phyloP scores from a whole-genome alignment of 2,329 filamentous ascomycete genomes.

The Elsinoe ampelina region DNA sequence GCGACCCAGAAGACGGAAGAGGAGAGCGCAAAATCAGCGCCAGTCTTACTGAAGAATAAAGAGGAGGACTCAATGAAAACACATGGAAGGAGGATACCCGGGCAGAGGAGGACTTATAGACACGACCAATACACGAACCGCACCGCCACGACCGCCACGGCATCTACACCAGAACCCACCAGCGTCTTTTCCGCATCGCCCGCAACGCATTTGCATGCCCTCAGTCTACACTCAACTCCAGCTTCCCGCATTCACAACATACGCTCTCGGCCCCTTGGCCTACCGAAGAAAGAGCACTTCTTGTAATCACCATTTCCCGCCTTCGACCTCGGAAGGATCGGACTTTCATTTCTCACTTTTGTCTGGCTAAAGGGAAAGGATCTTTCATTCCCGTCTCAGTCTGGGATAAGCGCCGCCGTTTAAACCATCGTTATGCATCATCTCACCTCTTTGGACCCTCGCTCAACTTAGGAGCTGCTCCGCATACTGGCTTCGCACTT shows the following conservation, averaged over 20 bases:
- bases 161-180: background rate
- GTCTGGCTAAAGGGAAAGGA: background rate
- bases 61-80: background rate
- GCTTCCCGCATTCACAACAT: background rate
- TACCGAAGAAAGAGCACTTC: background rate
- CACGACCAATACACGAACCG: slow-evolving; percentile 6
- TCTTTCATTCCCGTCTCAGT: too few relatives aligned
- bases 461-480: too few relatives aligned
- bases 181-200: background rate
- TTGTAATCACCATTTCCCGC: background rate
- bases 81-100: background rate
- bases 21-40: slow-evolving; percentile 4
- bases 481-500: too few relatives aligned
- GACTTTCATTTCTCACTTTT: background rate
- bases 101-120: background rate
- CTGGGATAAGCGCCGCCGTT: too few relatives aligned
- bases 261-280: background rate
- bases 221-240: background rate
- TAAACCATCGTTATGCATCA: too few relatives aligned
- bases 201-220: background rate
- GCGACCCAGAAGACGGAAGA: slow-evolving; percentile 9
- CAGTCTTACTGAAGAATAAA: background rate
- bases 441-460: too few relatives aligned
- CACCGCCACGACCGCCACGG: background rate
- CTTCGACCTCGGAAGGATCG: background rate